Conservation (phyloP, 345 rosid genomes). For the Euclidium syriacum region DNA sequence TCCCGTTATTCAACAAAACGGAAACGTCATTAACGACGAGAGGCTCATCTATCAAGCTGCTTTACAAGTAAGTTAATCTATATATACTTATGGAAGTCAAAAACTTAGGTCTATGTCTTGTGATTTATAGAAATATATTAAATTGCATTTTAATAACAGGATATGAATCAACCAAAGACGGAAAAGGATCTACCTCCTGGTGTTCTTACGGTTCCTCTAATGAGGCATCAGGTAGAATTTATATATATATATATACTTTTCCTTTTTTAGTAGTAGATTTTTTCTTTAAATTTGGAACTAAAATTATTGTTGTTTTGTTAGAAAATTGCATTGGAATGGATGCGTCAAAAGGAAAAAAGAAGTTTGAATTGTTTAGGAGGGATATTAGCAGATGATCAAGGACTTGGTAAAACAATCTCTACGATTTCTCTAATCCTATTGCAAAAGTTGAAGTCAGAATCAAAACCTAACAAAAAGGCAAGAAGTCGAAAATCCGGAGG, state of each 20-base stretch:
- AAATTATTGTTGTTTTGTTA: conserved; percentile 24
- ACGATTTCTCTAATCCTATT: conserved; percentile 76
- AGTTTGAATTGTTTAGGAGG: conserved; percentile 75
- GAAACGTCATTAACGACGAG: conserved; percentile 45
- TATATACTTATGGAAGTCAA: background rate
- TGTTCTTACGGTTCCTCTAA: conserved; percentile 69
- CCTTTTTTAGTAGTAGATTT: conserved; percentile 2
- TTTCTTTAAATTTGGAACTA: conserved; percentile 3
- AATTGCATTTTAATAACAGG: conserved; percentile 44
- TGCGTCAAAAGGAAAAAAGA: conserved; percentile 80
- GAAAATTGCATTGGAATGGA: conserved; percentile 97
- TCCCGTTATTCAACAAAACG: conserved; percentile 35
- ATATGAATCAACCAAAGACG: conserved; percentile 68
- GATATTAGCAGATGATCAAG: conserved; percentile 93
- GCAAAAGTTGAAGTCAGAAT: conserved; percentile 53
- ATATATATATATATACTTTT: background rate
- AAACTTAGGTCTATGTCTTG: background rate
- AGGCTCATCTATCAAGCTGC: conserved; percentile 78
- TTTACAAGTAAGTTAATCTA: conserved; percentile 54
- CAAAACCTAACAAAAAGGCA: conserved; percentile 40
- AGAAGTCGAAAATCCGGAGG: conserved; percentile 53
- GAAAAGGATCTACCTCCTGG: conserved; percentile 63
- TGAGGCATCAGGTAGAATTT: conserved; percentile 90
- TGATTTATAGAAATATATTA: no score
- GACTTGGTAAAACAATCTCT: conserved; percentile 93